Conservation (phyloP, 2,329 filamentous ascomycete species). For the Aspergillus sp. region DNA sequence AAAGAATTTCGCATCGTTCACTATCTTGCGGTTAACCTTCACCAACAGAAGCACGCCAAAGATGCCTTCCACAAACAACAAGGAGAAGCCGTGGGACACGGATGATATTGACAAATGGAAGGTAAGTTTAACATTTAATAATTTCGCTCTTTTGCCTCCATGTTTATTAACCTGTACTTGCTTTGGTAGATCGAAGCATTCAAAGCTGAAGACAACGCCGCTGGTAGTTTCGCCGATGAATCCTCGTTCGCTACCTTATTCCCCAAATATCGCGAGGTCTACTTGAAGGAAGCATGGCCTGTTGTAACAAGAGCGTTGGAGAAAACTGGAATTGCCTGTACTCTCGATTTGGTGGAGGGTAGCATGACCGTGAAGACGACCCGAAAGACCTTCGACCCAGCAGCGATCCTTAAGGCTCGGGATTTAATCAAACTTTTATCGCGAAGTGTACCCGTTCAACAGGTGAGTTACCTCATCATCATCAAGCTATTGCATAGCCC, state of each 20-base stretch:
- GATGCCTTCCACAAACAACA: slow-evolving; percentile 88
- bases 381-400: slow-evolving; percentile 85
- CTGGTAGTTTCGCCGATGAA: slow-evolving; percentile 87
- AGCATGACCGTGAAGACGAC: slow-evolving; percentile 97
- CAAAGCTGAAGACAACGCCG: slow-evolving; percentile 78
- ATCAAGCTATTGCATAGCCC: neutral
- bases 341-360: slow-evolving; percentile 90
- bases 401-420: slow-evolving; percentile 86
- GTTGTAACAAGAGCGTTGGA: slow-evolving; percentile 84
- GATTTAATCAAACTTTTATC: slow-evolving; percentile 93
- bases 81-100: slow-evolving; percentile 91
- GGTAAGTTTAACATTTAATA: slow-evolving; percentile 40
- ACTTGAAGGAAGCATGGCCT: slow-evolving; percentile 90
- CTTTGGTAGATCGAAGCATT: slow-evolving; percentile 69
- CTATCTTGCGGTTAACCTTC: slow-evolving; percentile 2
- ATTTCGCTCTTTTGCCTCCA: neutral
- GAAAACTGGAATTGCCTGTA: slow-evolving; percentile 84
- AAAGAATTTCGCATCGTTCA: slow-evolving; percentile 13
- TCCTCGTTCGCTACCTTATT: slow-evolving; percentile 83
- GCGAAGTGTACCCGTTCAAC: slow-evolving; percentile 85
- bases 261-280: slow-evolving; percentile 94
- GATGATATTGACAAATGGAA: slow-evolving; percentile 98
- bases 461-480: slow-evolving; percentile 42
- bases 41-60: slow-evolving; percentile 22
- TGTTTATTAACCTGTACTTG: slow-evolving; percentile 10